Conservation (phyloP, 805 yeast species). For the Spathaspora girioi region DNA sequence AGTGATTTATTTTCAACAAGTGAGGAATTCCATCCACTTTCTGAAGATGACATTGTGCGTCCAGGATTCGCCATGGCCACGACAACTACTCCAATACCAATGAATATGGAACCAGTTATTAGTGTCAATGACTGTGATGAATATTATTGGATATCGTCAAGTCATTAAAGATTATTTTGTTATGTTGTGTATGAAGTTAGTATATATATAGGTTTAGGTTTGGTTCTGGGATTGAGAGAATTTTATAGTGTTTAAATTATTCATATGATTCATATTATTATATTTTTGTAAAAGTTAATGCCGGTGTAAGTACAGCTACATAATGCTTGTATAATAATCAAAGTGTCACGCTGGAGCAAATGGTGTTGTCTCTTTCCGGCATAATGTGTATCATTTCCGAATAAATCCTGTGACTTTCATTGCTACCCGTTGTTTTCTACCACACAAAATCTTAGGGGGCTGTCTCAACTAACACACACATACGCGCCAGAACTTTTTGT, state of each 20-base stretch:
- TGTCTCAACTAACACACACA: background rate
- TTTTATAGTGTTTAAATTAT: background rate
- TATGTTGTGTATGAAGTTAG: background rate
- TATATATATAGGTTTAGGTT: background rate
- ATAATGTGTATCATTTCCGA: too few species aligned
- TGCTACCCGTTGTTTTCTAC: background rate
- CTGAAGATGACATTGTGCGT: constrained; percentile 18
- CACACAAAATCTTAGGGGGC: background rate
- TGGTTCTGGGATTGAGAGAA: background rate
- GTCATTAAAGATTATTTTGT: background rate
- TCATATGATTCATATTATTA: too few species aligned
- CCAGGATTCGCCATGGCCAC: constrained; percentile 5
- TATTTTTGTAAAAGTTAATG: too few species aligned
- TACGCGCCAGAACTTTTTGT: background rate
- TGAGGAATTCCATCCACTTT: constrained; percentile 12
- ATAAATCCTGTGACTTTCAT: too few species aligned
- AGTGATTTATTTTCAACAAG: constrained; percentile 7
- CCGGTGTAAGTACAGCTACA: too few species aligned
- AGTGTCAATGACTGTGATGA: constrained; percentile 13
- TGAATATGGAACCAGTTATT: constrained; percentile 3
- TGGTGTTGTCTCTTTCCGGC: too few species aligned
- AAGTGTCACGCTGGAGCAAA: too few species aligned
- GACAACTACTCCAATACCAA: background rate
- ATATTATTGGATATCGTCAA: constrained; percentile 16
- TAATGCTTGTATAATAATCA: too few species aligned